Conservation (phyloP, 2,329 filamentous ascomycete genomes). For the Fusarium decemcellulare region DNA sequence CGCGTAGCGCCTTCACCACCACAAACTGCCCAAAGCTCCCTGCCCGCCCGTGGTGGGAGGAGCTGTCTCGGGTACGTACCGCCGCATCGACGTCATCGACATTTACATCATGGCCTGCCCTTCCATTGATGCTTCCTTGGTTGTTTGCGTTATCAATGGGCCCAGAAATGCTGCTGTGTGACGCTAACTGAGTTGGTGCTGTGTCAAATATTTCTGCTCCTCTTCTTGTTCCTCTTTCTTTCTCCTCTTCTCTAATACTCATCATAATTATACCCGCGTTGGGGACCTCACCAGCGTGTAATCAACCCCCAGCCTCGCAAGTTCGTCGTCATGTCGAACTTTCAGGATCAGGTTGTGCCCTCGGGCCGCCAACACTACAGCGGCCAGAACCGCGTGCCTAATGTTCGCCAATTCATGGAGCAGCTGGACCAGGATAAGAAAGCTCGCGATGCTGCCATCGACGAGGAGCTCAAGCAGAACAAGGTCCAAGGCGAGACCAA, state of each 20-base stretch:
- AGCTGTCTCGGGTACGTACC: conserved; percentile 23
- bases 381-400: conserved; percentile 86
- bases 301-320: conserved; percentile 12
- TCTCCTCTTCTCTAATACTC: background rate
- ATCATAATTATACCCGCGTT: conserved; percentile 13
- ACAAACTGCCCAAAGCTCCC: conserved; percentile 3
- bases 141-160: conserved; percentile 34
- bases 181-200: conserved; percentile 31
- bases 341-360: conserved; percentile 58
- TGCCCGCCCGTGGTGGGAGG: conserved; percentile 10
- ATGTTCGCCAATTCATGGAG: conserved; percentile 86
- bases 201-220: conserved; percentile 30
- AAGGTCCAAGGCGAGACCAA: conserved; percentile 54
- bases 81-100: conserved; percentile 45
- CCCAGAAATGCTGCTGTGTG: conserved; percentile 22
- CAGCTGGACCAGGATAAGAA: conserved; percentile 85
- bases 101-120: conserved; percentile 33
- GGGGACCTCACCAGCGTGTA: conserved; percentile 19
- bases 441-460: conserved; percentile 79
- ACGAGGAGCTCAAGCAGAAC: conserved; percentile 65
- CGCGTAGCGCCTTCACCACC: conserved; percentile 10
- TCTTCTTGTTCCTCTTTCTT: background rate
- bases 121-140: conserved; percentile 28
- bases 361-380: conserved; percentile 80
- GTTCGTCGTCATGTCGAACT: conserved; percentile 51